Evolutionary conservation across 495 filamentous ascomycete species (phyloP).

Genomic region (Hyphodiscus hymeniophilus): DNA sequence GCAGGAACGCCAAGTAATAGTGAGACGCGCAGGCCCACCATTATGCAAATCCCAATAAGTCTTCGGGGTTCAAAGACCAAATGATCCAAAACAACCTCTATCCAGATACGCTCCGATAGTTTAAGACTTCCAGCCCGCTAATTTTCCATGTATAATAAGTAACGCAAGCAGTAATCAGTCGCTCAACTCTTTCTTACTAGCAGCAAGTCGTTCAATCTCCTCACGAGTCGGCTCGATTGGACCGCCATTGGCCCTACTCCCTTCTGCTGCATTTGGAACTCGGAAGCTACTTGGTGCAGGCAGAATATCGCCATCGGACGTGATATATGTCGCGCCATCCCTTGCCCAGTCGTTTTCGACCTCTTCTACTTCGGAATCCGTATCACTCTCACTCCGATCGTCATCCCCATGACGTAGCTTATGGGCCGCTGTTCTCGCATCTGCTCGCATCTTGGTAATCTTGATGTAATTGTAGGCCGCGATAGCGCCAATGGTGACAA

Average conservation of each 20-base stretch:
- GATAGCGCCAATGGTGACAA: conserved; percentile 85
- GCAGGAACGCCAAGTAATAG: too few species aligned
- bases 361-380: conserved; percentile 1
- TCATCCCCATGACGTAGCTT: conserved; percentile 6
- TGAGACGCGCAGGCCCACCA: too few species aligned
- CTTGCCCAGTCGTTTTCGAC: conserved; percentile 25
- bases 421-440: conserved; percentile 47
- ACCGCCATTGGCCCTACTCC: neutral
- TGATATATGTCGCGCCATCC: conserved; percentile 21
- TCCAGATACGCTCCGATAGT: too few species aligned
- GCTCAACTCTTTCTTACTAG: conserved; percentile 11
- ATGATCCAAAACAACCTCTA: too few species aligned
- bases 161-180: conserved; percentile 8
- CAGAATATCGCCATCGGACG: conserved; percentile 26
- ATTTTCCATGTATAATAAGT: too few species aligned
- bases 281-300: conserved; percentile 16
- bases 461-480: conserved; percentile 92
- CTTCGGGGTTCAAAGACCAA: too few species aligned
- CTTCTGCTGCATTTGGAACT: conserved; percentile 1
- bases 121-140: too few species aligned
- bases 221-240: neutral
- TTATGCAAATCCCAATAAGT: too few species aligned
- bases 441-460: conserved; percentile 75
- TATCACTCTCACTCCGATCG: conserved; percentile 6
- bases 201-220: conserved; percentile 2